Percentiles rank a stretch among this genome's conserved stretches.
Conservation (phyloP, 495 filamentous ascomycete genomes). For the Beverwykella pulmonaria region DNA sequence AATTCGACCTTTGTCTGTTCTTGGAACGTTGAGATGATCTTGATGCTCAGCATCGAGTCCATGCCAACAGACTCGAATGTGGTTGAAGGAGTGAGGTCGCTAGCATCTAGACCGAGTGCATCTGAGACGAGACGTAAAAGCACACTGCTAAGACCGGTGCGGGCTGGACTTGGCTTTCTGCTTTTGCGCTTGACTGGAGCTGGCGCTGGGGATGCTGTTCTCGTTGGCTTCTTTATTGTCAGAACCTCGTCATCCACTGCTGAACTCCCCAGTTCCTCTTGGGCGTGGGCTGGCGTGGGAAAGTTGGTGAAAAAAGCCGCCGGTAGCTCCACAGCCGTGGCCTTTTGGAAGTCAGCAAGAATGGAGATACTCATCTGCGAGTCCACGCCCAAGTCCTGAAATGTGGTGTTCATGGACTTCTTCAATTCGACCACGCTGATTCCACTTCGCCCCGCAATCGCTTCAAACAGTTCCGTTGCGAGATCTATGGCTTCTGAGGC, state of each 20-base stretch:
- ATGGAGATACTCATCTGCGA: slow-evolving; percentile 17
- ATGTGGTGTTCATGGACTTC: slow-evolving; percentile 6
- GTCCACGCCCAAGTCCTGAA: slow-evolving; percentile 9
- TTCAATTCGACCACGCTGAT: slow-evolving; percentile 26
- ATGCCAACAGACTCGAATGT: slow-evolving; percentile 30
- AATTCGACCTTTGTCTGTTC: slow-evolving; percentile 22
- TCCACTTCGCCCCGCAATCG: slow-evolving; percentile 16
- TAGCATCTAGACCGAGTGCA: slow-evolving; percentile 18
- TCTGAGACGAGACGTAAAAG: slow-evolving; percentile 24
- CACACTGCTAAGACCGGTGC: not conserved
- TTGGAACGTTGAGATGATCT: slow-evolving; percentile 29
- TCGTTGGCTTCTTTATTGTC: no score
- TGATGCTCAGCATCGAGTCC: slow-evolving; percentile 30
- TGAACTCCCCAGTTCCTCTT: slow-evolving; percentile 8
- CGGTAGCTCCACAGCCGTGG: slow-evolving; percentile 14
- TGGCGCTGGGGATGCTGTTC: slow-evolving; percentile 4
- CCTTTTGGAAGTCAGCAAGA: slow-evolving; percentile 11
- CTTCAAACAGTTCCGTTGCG: slow-evolving; percentile 10
- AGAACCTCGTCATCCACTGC: no score
- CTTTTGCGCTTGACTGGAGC: slow-evolving; percentile 1
- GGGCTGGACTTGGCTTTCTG: slow-evolving; percentile 11
- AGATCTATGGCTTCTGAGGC: slow-evolving; percentile 17
- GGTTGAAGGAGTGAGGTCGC: slow-evolving; percentile 20
- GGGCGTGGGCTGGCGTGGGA: not conserved
- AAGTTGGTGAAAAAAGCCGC: slow-evolving; percentile 12